Evolutionary conservation across 2,329 filamentous ascomycete genomes (phyloP).

Genomic region (Monosporascus sp.): DNA sequence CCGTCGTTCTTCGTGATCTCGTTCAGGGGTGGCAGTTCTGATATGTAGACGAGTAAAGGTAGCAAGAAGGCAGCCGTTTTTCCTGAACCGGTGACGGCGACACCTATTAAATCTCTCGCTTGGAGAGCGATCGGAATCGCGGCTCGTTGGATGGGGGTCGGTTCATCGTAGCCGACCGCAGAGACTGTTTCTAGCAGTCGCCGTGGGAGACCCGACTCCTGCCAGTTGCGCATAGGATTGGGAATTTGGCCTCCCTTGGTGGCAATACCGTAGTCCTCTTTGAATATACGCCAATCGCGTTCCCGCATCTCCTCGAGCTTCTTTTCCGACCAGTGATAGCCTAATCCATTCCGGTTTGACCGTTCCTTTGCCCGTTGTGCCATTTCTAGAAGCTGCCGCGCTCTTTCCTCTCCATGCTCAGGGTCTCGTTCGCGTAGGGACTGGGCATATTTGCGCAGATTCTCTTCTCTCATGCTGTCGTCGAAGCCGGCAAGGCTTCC

Average conservation of each 20-base stretch:
- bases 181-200: slow-evolving; percentile 76
- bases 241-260: slow-evolving; percentile 90
- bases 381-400: slow-evolving; percentile 77
- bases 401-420: slow-evolving; percentile 71
- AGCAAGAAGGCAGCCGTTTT: slow-evolving; percentile 95
- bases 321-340: slow-evolving; percentile 97
- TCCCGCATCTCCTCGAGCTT: slow-evolving; percentile 88
- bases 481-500: slow-evolving; percentile 43
- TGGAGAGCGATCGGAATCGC: slow-evolving; percentile 93
- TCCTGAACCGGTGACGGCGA: slow-evolving; percentile 95
- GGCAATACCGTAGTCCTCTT: slow-evolving; percentile 95
- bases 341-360: slow-evolving; percentile 66
- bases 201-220: slow-evolving; percentile 74
- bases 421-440: slow-evolving; percentile 69
- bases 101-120: slow-evolving; percentile 92
- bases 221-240: slow-evolving; percentile 93
- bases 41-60: slow-evolving; percentile 90
- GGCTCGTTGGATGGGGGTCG: slow-evolving; percentile 85
- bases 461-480: slow-evolving; percentile 50
- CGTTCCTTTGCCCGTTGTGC: slow-evolving; percentile 72
- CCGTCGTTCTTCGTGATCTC: slow-evolving; percentile 89
- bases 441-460: slow-evolving; percentile 54
- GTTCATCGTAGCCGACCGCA: slow-evolving; percentile 83
- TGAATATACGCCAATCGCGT: slow-evolving; percentile 98
- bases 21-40: slow-evolving; percentile 76